Conservation (phyloP, 2,329 filamentous ascomycete genomes). For the Apiospora aurea region DNA sequence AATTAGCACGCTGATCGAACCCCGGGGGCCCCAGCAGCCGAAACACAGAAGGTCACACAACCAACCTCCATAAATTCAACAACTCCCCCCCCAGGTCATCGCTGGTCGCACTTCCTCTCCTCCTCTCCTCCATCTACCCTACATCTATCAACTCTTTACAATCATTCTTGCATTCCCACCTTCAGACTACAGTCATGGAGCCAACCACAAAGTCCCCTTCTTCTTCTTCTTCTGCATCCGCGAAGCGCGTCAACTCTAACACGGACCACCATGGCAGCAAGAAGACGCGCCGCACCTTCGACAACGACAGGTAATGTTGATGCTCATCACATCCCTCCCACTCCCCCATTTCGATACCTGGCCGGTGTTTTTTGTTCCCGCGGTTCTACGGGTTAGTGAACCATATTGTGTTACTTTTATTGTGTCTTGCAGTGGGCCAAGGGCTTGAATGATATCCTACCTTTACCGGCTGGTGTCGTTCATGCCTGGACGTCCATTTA, state of each 20-base stretch:
- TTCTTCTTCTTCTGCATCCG: not conserved
- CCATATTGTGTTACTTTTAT: not conserved
- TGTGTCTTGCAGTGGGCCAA: not conserved
- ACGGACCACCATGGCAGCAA: not conserved
- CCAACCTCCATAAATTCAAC: not conserved
- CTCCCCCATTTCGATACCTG: not conserved
- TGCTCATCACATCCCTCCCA: not conserved
- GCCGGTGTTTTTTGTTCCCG: not conserved
- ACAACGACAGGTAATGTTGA: conserved; percentile 9
- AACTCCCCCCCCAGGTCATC: not conserved
- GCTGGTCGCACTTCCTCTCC: not conserved
- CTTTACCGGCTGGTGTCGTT: not conserved
- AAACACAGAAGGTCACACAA: not conserved
- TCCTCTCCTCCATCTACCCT: not conserved
- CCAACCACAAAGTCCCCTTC: not conserved
- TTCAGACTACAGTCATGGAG: not conserved
- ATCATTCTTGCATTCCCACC: not conserved
- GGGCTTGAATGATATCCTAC: not conserved
- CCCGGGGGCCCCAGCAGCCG: not conserved
- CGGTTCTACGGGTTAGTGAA: not conserved
- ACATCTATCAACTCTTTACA: too few species aligned
- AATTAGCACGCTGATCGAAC: not conserved
- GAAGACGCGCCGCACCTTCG: conserved; percentile 4
- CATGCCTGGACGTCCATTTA: not conserved
- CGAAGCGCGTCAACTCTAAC: not conserved